Conservation (phyloP, 352 stramenopile species). For the Phytophthora palmivora region DNA sequence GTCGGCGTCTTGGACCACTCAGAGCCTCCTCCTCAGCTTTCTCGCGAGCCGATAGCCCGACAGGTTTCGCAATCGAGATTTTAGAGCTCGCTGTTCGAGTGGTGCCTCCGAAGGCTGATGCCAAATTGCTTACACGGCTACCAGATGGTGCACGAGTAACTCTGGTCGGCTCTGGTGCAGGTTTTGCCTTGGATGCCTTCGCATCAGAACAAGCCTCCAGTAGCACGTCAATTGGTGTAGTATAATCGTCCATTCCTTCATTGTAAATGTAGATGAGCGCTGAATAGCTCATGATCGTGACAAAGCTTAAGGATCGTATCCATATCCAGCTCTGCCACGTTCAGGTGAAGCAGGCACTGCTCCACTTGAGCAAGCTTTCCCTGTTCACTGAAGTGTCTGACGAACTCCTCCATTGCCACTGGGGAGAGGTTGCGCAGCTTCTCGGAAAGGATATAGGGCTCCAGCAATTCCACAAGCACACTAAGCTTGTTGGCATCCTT, state of each 20-base stretch:
- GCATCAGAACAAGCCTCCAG: slow-evolving; percentile 78
- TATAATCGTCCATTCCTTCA: slow-evolving; percentile 92
- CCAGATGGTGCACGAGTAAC: slow-evolving; percentile 40
- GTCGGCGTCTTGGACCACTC: slow-evolving; percentile 61
- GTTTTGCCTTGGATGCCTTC: slow-evolving; percentile 44
- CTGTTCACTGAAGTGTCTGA: slow-evolving; percentile 91
- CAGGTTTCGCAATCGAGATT: slow-evolving; percentile 40
- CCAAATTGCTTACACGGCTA: slow-evolving; percentile 65
- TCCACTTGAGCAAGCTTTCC: slow-evolving; percentile 92
- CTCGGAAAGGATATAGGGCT: slow-evolving; percentile 95
- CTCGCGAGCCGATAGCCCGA: slow-evolving; percentile 35
- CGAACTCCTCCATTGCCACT: slow-evolving; percentile 93
- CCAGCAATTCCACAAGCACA: slow-evolving; percentile 94
- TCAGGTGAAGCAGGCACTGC: slow-evolving; percentile 94
- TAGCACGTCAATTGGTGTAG: slow-evolving; percentile 91
- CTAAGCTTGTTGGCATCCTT: slow-evolving; percentile 82
- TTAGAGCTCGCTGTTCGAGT: slow-evolving; percentile 42
- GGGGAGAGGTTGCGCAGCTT: slow-evolving; percentile 92
- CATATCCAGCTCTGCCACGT: slow-evolving; percentile 94
- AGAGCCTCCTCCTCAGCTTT: slow-evolving; percentile 55
- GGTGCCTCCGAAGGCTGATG: slow-evolving; percentile 71
- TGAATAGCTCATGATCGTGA: slow-evolving; percentile 91
- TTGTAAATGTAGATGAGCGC: slow-evolving; percentile 96
- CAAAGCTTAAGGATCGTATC: slow-evolving; percentile 95
- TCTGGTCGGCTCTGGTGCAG: slow-evolving; percentile 20